A percentile compares a stretch with the other conserved stretches of the same genome.
These are phyloP conservation scores for Ramularia endophylla DNA, from an alignment of 2,329 filamentous ascomycete species.

Conservation along the genomic window DNA sequence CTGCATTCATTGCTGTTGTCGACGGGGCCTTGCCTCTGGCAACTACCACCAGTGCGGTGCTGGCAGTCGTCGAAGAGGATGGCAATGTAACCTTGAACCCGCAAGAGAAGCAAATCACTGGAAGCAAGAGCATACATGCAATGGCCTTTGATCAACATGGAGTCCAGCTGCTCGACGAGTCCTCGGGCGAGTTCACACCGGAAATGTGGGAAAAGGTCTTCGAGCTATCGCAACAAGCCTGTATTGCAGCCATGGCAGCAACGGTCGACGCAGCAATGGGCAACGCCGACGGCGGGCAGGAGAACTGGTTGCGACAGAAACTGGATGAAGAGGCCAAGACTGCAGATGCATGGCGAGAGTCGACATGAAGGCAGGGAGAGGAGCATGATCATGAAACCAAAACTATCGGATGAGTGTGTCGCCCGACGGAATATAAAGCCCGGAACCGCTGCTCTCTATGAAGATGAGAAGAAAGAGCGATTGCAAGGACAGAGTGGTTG, in stretches of 20 bases:
- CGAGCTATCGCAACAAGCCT: constrained; percentile 59
- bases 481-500: no score
- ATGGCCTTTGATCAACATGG: constrained; percentile 71
- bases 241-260: constrained; percentile 44
- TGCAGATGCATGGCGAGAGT: constrained; percentile 38
- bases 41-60: constrained; percentile 60
- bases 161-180: constrained; percentile 71
- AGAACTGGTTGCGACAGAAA: constrained; percentile 36
- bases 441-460: no score
- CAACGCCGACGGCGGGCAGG: constrained; percentile 28
- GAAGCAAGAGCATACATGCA: constrained; percentile 70
- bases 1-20: constrained; percentile 69
- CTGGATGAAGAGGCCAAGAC: constrained; percentile 35
- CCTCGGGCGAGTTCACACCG: constrained; percentile 70
- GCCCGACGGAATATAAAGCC: no score
- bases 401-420: no score
- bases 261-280: constrained; percentile 36
- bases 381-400: neutral
- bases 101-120: constrained; percentile 54
- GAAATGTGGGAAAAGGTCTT: constrained; percentile 69
- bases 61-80: constrained; percentile 51
- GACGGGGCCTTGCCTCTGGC: constrained; percentile 77
- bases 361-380: neutral
- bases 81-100: constrained; percentile 48
- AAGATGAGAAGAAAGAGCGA: no score